Evolutionary conservation across 2,329 filamentous ascomycete species (phyloP).

Genomic region (Neocatenulostroma microsporum): DNA sequence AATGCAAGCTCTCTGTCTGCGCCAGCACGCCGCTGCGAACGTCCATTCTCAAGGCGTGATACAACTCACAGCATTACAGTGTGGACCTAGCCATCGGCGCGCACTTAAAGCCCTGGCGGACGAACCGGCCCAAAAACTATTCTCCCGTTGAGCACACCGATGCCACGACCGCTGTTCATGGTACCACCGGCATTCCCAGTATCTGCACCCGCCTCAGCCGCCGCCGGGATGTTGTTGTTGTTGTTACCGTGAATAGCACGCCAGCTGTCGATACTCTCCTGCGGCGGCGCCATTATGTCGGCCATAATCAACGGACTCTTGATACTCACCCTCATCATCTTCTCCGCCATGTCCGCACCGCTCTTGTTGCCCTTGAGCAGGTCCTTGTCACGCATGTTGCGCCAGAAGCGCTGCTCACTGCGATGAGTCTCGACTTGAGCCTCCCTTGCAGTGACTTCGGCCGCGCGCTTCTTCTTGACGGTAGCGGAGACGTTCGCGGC

Average conservation of each 20-base stretch:
- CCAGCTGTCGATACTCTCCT: background rate
- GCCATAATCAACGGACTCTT: constrained; percentile 6
- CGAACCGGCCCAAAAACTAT: constrained; percentile 9
- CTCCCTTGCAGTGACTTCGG: background rate
- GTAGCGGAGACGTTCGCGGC: constrained; percentile 1
- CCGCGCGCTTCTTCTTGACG: constrained; percentile 1
- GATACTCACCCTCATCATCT: constrained; percentile 4
- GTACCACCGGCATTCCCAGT: background rate
- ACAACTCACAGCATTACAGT: too few relatives aligned
- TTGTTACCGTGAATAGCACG: too few relatives aligned
- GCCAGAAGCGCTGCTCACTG: background rate
- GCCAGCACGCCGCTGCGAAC: too few relatives aligned
- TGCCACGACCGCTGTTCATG: constrained; percentile 1
- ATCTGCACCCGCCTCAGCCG: background rate
- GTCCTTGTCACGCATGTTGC: background rate
- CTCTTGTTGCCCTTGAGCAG: constrained; percentile 3
- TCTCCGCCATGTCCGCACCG: background rate
- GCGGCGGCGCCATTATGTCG: background rate
- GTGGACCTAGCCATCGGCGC: background rate
- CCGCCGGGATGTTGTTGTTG: too few relatives aligned
- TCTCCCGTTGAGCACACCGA: constrained; percentile 10
- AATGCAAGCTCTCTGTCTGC: too few relatives aligned
- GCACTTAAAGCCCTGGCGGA: too few relatives aligned
- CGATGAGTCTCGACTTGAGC: constrained; percentile 1
- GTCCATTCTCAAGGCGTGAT: too few relatives aligned